Percentiles rank a stretch among this genome's conserved stretches.
These are phyloP conservation scores for bread wheat (Triticum aestivum) DNA, from an alignment of 176 grass and related monocot genomes.

Conservation along the genomic window IWGSC_CS_RefSeq_v2.1 NC_057803.1:666344426-666344925, in stretches of 20 bases:
- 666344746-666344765: not conserved
- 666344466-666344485: not conserved
- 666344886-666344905: not conserved
- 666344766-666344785: not conserved
- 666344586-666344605: not conserved
- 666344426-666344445: not conserved
- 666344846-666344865: not conserved
- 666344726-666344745: not conserved
- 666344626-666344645: not conserved
- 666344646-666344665: not conserved
- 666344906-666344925: not conserved
- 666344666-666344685: not conserved
- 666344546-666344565: not conserved
- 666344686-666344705: not conserved
- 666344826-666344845: not conserved
- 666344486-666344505: not conserved
- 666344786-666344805: not conserved
- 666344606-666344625: not conserved
- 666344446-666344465: not conserved
- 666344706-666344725: not conserved
- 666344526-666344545: not conserved
- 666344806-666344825: not conserved
- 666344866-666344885: not conserved
- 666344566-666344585: not conserved
- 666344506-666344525: not conserved